Evolutionary conservation across 176 grass and related monocot genomes (phyloP).

Genomic region (Bothriochloa decipiens): DNA sequence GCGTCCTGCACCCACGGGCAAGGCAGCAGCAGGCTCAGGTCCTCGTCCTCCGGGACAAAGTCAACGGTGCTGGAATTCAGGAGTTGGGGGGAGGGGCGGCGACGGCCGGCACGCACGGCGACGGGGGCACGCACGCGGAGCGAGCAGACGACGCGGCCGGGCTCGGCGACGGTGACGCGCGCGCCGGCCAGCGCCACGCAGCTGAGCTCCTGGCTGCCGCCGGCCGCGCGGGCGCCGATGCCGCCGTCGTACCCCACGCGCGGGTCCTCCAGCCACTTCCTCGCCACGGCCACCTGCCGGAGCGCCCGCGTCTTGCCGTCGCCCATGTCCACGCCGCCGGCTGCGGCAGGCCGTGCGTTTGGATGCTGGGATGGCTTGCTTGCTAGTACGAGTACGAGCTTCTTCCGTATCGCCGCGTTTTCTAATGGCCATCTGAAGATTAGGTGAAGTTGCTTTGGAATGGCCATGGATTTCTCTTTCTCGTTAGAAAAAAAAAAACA

Average conservation of each 20-base stretch:
- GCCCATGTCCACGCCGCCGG: constrained; percentile 2
- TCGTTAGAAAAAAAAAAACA: background rate
- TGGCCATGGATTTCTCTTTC: background rate
- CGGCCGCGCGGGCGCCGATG: background rate
- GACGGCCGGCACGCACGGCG: constrained; percentile 33
- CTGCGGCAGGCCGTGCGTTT: background rate
- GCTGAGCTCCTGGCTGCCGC: constrained; percentile 38
- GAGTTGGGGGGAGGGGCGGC: too few relatives aligned
- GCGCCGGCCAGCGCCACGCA: constrained; percentile 33
- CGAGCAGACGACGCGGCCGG: constrained; percentile 48
- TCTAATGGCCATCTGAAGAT: background rate
- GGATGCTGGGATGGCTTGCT: background rate
- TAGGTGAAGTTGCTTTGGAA: background rate
- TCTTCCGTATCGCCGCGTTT: background rate
- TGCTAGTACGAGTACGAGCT: background rate
- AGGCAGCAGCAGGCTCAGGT: background rate
- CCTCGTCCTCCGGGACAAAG: background rate
- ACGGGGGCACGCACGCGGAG: constrained; percentile 54
- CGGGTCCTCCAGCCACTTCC: constrained; percentile 32
- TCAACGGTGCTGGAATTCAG: background rate
- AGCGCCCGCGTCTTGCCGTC: background rate
- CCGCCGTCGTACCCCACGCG: background rate
- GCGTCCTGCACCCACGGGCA: constrained; percentile 36
- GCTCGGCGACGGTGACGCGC: constrained; percentile 35
- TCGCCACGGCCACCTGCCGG: background rate